Conservation (phyloP, 305 asterid genomes). For the Fraxinus xanthoxyloides region DNA sequence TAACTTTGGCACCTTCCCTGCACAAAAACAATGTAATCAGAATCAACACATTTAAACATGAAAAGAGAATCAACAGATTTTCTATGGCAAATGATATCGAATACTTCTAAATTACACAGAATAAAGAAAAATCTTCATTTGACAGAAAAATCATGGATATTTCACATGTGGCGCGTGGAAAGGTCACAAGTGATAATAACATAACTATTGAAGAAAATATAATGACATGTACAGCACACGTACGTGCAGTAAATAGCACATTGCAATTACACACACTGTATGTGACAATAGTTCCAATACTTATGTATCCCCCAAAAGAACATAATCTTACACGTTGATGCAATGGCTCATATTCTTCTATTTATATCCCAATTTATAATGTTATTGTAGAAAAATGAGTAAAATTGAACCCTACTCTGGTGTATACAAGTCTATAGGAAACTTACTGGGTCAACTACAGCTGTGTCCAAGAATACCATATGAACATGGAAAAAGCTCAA, state of each 20-base stretch:
- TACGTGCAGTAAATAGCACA: background rate
- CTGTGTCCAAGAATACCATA: background rate
- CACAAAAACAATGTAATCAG: conserved; percentile 6
- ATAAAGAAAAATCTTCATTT: background rate
- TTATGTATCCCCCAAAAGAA: background rate
- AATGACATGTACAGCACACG: background rate
- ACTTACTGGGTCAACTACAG: background rate
- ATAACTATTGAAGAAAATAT: conserved; percentile 10
- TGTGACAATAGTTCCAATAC: background rate
- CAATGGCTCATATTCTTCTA: background rate
- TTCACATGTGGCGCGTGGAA: background rate
- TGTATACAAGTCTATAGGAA: background rate
- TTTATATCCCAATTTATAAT: background rate
- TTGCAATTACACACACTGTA: background rate
- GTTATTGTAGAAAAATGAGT: background rate
- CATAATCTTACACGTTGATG: background rate
- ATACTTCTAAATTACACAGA: background rate
- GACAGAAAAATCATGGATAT: background rate
- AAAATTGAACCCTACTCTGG: background rate
- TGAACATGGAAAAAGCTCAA: background rate
- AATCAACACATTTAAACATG: background rate
- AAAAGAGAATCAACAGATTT: background rate
- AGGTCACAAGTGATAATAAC: background rate
- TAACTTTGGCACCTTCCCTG: conserved; percentile 98
- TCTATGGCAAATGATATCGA: background rate